phyloP scores from a whole-genome alignment of 1,139 yeast species.

The Diutina ranongensis region DNA sequence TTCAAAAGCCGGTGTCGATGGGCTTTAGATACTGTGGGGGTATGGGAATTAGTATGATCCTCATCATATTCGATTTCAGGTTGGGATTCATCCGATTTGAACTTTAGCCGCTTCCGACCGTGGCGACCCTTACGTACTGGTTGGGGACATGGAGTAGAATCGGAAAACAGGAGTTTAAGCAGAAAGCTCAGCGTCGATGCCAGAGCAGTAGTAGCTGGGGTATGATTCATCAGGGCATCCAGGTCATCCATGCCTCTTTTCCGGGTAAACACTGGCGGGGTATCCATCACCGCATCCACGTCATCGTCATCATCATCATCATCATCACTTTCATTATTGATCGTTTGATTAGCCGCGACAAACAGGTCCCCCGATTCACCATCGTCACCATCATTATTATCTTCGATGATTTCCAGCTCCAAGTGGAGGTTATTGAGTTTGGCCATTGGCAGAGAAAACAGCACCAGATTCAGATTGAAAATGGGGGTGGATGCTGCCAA shows the following conservation, averaged over 20 bases:
- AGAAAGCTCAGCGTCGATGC: not conserved
- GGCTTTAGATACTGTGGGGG: conserved; percentile 3
- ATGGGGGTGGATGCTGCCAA: conserved; percentile 1
- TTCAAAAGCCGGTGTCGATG: conserved; percentile 3
- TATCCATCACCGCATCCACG: not conserved
- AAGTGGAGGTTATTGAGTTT: conserved; percentile 2
- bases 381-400: not conserved
- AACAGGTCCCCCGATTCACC: not conserved
- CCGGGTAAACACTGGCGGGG: conserved; percentile 3
- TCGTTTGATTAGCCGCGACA: conserved; percentile 2
- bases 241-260: not conserved
- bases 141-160: conserved; percentile 5
- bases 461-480: conserved; percentile 3
- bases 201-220: conserved; percentile 1
- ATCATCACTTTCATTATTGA: not conserved
- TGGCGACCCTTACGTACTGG: not conserved
- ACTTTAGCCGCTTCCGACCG: conserved; percentile 4
- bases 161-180: conserved; percentile 2
- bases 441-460: conserved; percentile 5
- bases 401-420: conserved; percentile 4
- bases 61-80: not conserved
- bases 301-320: not conserved
- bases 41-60: not conserved
- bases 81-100: conserved; percentile 1
- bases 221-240: conserved; percentile 4